phyloP scores from a whole-genome alignment of 1,284 basidiomycete genomes.

The Leccinum fallax region DNA sequence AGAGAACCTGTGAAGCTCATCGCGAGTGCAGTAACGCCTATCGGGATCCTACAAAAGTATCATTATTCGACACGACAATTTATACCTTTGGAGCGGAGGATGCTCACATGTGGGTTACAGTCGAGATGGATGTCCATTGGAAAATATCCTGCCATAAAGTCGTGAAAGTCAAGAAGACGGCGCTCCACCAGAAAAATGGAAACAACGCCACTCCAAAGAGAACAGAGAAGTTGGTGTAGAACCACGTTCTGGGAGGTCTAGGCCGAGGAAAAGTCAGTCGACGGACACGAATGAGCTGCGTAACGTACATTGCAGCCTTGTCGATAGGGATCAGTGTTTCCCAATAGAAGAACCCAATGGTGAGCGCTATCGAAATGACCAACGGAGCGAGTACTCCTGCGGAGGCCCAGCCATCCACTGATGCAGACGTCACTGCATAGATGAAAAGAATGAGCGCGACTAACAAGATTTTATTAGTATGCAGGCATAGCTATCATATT shows the following conservation, averaged over 20 bases:
- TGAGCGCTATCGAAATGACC: slow-evolving; percentile 38
- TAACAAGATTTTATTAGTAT: slow-evolving; percentile 17
- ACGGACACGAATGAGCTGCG: not conserved
- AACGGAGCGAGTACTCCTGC: slow-evolving; percentile 46
- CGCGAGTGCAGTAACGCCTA: slow-evolving; percentile 41
- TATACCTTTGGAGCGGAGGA: not conserved
- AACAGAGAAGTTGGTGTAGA: slow-evolving; percentile 42
- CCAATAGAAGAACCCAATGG: slow-evolving; percentile 42
- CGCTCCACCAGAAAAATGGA: slow-evolving; percentile 43
- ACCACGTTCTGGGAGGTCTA: slow-evolving; percentile 45
- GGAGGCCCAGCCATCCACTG: slow-evolving; percentile 46
- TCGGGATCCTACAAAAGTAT: slow-evolving; percentile 39
- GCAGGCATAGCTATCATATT: not conserved
- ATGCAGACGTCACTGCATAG: slow-evolving; percentile 50
- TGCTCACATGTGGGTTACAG: slow-evolving; percentile 37
- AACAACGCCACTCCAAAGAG: slow-evolving; percentile 40
- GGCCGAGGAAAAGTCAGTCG: not conserved
- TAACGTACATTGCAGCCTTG: slow-evolving; percentile 39
- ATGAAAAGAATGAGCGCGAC: slow-evolving; percentile 47
- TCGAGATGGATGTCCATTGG: slow-evolving; percentile 36
- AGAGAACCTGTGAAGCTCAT: slow-evolving; percentile 44
- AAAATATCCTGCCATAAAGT: slow-evolving; percentile 41
- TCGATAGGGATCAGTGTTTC: slow-evolving; percentile 38
- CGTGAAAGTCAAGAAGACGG: slow-evolving; percentile 32
- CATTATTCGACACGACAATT: slow-evolving; percentile 4